These are phyloP conservation scores for Nakazawaea holstii DNA, from an alignment of 805 yeast genomes.

Conservation along the genomic window DNA sequence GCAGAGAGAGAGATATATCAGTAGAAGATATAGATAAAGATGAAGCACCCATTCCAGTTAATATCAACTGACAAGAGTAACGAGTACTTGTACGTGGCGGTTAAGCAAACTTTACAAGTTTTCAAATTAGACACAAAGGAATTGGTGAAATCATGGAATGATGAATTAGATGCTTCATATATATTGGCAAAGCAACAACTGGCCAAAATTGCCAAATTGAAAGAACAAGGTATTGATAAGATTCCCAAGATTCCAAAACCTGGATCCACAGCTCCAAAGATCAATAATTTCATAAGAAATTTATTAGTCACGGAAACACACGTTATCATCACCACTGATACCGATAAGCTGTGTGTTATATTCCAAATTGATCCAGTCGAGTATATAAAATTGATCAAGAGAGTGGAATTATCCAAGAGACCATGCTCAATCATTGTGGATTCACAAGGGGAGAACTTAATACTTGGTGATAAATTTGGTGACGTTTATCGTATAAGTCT, in stretches of 20 bases:
- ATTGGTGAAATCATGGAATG: constrained; percentile 58
- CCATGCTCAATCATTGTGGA: constrained; percentile 78
- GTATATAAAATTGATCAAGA: constrained; percentile 44
- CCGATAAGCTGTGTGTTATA: constrained; percentile 73
- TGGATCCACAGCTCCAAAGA: constrained; percentile 65
- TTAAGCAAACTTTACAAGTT: constrained; percentile 54
- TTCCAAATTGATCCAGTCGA: constrained; percentile 32
- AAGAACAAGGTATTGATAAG: constrained; percentile 24
- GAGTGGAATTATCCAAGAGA: constrained; percentile 83
- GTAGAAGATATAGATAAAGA: too few species aligned
- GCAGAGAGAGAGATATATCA: not conserved
- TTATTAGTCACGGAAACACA: constrained; percentile 46
- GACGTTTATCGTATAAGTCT: constrained; percentile 72
- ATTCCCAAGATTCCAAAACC: constrained; percentile 53
- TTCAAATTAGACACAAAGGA: constrained; percentile 35
- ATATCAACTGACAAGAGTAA: constrained; percentile 40
- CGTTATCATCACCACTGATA: constrained; percentile 70
- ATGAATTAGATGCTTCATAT: constrained; percentile 43
- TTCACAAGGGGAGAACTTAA: constrained; percentile 40
- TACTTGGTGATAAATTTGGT: constrained; percentile 93
- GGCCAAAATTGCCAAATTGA: constrained; percentile 18
- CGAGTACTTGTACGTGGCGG: constrained; percentile 45
- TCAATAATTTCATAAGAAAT: constrained; percentile 63
- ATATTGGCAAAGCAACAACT: constrained; percentile 26
- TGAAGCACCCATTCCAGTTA: constrained; percentile 73